Base-by-base conservation (phyloP, 2,329 filamentous ascomycete species). In the Westerdykella sp. region DNA sequence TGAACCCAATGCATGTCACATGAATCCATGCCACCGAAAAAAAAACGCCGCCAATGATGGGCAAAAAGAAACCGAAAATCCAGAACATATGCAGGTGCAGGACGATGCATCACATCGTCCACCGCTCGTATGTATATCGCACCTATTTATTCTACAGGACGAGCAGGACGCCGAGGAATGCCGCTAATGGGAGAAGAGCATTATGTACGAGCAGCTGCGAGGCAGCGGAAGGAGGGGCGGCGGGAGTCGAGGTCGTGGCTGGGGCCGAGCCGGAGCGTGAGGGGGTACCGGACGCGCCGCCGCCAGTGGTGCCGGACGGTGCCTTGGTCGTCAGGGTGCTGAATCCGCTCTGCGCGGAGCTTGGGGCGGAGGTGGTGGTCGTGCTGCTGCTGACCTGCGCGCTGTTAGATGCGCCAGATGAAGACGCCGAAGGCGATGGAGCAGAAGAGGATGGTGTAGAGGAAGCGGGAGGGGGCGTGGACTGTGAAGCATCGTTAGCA, bases 281-380 rank as follows among this genome's bases (percentile, higher is more conserved):
- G 6, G 18, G 9, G 10, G 41, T 15, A 15, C n/a, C 32, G 13
- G 32, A 9, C 4, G 32, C n/a, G 13, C 30, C 30, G 30, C 12
- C 46, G 40, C 47, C 37, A 39, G 42, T 16, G 25, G 45, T 39
- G 6, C 21, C 13, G 5, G 53, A 49, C 22, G 63, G 59, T 14
- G 62, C 50, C 15, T 69, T 56, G 7, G 69, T 72, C 44, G 67
- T 63, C 1, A 73, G 68, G 1, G 73, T 76, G 22, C 68, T 66
- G 57, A 78, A 77, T 28, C 74, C 73, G 49, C 69, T 67, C 25
- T 74, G 57, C 54, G 78, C 66, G 53, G 68, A 77, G 49, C 69
- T 67, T 25, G 74, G 57, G 54, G 78, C 66, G 53, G 68, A 77
- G 12, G 18, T 21, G 18, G 18, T 21, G 18, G 18, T 21, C 18